Percentiles rank a stretch among this genome's conserved stretches.
Conservation (phyloP, 306 rosid species). For the Quercus agrifolia region DNA sequence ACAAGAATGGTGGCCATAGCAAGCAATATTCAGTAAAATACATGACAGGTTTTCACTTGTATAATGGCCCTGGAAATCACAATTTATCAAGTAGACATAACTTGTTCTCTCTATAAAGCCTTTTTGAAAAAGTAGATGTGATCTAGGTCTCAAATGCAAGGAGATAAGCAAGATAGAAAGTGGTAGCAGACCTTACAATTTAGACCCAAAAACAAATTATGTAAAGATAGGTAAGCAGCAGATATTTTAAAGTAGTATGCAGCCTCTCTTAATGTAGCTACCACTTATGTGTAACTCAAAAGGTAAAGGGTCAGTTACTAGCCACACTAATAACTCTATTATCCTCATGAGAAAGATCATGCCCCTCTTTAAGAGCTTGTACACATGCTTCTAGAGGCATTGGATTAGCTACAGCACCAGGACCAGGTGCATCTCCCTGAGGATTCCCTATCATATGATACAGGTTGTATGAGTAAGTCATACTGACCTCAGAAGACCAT, state of each 20-base stretch:
- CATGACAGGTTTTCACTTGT: background rate
- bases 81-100: background rate
- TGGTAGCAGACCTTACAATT: background rate
- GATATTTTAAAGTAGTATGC: background rate
- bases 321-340: background rate
- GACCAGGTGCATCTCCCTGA: background rate
- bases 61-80: background rate
- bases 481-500: constrained; percentile 88
- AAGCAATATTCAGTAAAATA: background rate
- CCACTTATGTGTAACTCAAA: background rate
- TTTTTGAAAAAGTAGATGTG: background rate
- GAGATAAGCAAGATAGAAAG: background rate
- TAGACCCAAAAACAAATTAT: background rate
- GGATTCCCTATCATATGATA: too few relatives aligned
- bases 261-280: background rate
- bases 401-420: background rate
- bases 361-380: constrained; percentile 8
- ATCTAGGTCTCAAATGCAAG: too few relatives aligned
- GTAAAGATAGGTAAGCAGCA: background rate
- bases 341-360: constrained; percentile 2
- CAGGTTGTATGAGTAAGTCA: constrained; percentile 21
- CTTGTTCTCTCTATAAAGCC: background rate
- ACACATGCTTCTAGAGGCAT: background rate
- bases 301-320: background rate
- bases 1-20: background rate